Conservation (phyloP, 2,329 filamentous ascomycete species). For the Neonectria hederae region DNA sequence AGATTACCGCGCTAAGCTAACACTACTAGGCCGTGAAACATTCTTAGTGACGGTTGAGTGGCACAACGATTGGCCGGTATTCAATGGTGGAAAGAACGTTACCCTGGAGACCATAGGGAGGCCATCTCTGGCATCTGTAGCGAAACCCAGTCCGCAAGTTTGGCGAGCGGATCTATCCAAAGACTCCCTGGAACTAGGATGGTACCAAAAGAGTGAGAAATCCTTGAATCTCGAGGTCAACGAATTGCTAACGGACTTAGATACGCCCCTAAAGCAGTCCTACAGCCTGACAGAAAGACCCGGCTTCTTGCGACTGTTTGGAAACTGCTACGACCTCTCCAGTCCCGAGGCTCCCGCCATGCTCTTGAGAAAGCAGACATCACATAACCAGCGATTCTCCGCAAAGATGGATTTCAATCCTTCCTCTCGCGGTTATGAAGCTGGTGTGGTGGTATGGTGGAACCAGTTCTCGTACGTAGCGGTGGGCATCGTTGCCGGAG, state of each 20-base stretch:
- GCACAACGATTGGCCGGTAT: slow-evolving; percentile 39
- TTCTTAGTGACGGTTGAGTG: slow-evolving; percentile 40
- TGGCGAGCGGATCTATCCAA: slow-evolving; percentile 31
- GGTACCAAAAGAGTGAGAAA: slow-evolving; percentile 41
- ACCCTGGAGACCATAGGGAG: slow-evolving; percentile 32
- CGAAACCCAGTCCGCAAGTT: background rate
- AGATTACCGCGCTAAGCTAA: background rate
- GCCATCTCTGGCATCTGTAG: slow-evolving; percentile 3
- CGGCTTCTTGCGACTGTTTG: slow-evolving; percentile 57
- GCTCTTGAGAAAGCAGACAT: slow-evolving; percentile 63
- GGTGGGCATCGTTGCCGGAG: slow-evolving; percentile 34
- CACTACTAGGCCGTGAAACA: slow-evolving; percentile 33
- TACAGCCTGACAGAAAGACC: slow-evolving; percentile 57
- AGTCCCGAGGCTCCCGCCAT: slow-evolving; percentile 61
- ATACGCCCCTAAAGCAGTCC: slow-evolving; percentile 44
- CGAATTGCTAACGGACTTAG: slow-evolving; percentile 14
- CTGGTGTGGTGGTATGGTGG: slow-evolving; percentile 64
- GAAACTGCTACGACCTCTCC: slow-evolving; percentile 61
- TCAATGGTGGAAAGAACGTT: slow-evolving; percentile 38
- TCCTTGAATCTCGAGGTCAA: fast-evolving
- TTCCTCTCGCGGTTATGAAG: slow-evolving; percentile 55
- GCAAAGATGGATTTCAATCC: slow-evolving; percentile 58
- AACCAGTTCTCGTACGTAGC: slow-evolving; percentile 55
- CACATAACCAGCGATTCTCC: slow-evolving; percentile 53
- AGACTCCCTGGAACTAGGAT: slow-evolving; percentile 32